Evolutionary conservation across 2,329 filamentous ascomycete species (phyloP).

Genomic region (Endothia cerciana): DNA sequence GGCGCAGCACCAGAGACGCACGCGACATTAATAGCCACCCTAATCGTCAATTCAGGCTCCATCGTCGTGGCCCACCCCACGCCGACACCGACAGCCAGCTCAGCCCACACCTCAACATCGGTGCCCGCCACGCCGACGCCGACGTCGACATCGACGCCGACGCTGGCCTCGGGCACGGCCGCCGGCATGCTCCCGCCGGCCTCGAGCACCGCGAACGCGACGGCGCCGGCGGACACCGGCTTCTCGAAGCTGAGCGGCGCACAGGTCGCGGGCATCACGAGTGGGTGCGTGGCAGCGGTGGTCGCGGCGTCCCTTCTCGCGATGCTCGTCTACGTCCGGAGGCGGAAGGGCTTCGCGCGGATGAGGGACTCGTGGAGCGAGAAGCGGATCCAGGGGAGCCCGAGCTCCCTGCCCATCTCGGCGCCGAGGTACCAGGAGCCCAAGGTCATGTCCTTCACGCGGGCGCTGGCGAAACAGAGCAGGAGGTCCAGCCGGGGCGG

Average conservation of each 20-base stretch:
- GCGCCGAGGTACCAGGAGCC: conserved; percentile 42
- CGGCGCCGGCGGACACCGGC: background rate
- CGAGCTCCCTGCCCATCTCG: conserved; percentile 52
- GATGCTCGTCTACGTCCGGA: conserved; percentile 15
- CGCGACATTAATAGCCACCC: conserved; percentile 59
- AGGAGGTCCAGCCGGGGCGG: conserved; percentile 29
- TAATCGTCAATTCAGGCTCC: conserved; percentile 46
- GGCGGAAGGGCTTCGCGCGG: conserved; percentile 38
- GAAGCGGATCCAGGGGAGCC: conserved; percentile 34
- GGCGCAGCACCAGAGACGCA: conserved; percentile 62
- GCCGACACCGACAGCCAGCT: conserved; percentile 25
- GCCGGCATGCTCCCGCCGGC: conserved; percentile 13
- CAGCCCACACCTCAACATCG: conserved; percentile 26
- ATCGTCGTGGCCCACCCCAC: conserved; percentile 36
- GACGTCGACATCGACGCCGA: conserved; percentile 47
- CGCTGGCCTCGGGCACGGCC: conserved; percentile 76
- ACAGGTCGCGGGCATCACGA: conserved; percentile 62
- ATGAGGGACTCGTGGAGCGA: conserved; percentile 43
- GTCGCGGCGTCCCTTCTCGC: conserved; percentile 50
- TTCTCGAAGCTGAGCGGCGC: conserved; percentile 38
- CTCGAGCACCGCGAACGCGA: conserved; percentile 16
- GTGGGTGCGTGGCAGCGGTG: conserved; percentile 56
- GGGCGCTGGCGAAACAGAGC: conserved; percentile 32
- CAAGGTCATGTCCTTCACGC: conserved; percentile 31
- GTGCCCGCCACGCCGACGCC: conserved; percentile 20